These are phyloP conservation scores for Rhexocercosporidium sp. DNA, from an alignment of 2,329 filamentous ascomycete genomes.

Conservation along the genomic window DNA sequence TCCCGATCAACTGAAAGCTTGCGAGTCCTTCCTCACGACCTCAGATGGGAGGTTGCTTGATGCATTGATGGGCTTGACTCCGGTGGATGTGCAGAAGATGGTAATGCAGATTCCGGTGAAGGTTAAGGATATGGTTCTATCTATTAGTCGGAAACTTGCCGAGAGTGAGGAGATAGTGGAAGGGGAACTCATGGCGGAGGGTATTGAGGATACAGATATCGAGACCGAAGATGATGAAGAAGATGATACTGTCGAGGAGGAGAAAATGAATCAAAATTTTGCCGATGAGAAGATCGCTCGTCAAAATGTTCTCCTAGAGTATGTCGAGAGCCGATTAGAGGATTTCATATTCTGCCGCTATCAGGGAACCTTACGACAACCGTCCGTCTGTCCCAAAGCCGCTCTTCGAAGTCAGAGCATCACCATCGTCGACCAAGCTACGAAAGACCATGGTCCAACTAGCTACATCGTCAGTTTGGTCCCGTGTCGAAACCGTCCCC, in stretches of 20 bases:
- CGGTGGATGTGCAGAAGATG: neutral
- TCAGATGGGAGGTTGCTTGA: neutral
- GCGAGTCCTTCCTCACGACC: neutral
- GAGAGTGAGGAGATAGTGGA: neutral
- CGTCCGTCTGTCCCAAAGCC: neutral
- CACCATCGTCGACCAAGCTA: neutral
- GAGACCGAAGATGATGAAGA: neutral
- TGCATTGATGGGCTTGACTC: neutral
- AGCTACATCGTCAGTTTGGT: neutral
- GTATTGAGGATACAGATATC: neutral
- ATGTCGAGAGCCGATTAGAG: neutral
- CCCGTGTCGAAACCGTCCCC: neutral
- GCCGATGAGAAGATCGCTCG: neutral
- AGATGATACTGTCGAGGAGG: neutral
- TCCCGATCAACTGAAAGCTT: neutral
- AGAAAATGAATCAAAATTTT: neutral
- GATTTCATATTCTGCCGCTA: constrained; percentile 5
- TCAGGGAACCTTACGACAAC: neutral
- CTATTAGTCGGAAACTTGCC: neutral
- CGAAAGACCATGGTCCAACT: neutral
- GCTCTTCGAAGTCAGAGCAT: neutral
- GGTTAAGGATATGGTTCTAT: neutral
- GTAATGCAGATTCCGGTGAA: neutral
- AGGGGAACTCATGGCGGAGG: neutral
- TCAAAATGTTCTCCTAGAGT: neutral